Evolutionary conservation across 768 basidiomycete genomes (phyloP).

Genomic region (Fibroporia radiculosa): DNA sequence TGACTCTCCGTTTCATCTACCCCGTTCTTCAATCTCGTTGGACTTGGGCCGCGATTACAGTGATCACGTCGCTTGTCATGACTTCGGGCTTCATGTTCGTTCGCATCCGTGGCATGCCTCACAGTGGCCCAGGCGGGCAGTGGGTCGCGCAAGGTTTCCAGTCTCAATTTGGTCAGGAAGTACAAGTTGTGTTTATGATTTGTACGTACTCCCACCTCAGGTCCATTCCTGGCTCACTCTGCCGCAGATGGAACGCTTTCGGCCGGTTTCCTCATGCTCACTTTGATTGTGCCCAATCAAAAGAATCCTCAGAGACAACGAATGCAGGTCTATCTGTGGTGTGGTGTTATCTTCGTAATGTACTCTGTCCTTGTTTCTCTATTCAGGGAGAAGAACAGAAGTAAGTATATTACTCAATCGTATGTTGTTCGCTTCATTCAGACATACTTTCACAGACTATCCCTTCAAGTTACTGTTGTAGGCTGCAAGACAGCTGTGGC

Average conservation of each 20-base stretch:
- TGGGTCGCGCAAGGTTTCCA: slow-evolving; percentile 89
- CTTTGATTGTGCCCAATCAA: slow-evolving; percentile 73
- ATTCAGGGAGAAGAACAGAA: slow-evolving; percentile 88
- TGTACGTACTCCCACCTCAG: slow-evolving; percentile 38
- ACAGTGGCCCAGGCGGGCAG: slow-evolving; percentile 48
- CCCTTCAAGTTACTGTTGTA: slow-evolving; percentile 75
- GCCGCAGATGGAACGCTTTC: slow-evolving; percentile 73
- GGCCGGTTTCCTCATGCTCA: slow-evolving; percentile 72
- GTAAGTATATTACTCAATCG: slow-evolving; percentile 30
- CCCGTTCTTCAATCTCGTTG: slow-evolving; percentile 66
- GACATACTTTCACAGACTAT: slow-evolving; percentile 43
- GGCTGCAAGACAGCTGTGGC: no score
- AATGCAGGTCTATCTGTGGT: slow-evolving; percentile 86
- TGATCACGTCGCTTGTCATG: slow-evolving; percentile 70
- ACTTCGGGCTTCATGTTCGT: slow-evolving; percentile 96
- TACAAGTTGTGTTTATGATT: slow-evolving; percentile 74
- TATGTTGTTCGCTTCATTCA: neutral
- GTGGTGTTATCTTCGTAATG: slow-evolving; percentile 68
- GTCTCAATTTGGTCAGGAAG: slow-evolving; percentile 90
- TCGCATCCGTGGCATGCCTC: slow-evolving; percentile 79
- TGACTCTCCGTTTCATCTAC: slow-evolving; percentile 52
- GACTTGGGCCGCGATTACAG: slow-evolving; percentile 63
- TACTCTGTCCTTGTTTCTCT: slow-evolving; percentile 83
- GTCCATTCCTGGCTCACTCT: neutral
- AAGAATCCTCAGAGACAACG: slow-evolving; percentile 69